Base-by-base conservation (phyloP, 2,329 filamentous ascomycete species). In the Helotiales sp. region DNA sequence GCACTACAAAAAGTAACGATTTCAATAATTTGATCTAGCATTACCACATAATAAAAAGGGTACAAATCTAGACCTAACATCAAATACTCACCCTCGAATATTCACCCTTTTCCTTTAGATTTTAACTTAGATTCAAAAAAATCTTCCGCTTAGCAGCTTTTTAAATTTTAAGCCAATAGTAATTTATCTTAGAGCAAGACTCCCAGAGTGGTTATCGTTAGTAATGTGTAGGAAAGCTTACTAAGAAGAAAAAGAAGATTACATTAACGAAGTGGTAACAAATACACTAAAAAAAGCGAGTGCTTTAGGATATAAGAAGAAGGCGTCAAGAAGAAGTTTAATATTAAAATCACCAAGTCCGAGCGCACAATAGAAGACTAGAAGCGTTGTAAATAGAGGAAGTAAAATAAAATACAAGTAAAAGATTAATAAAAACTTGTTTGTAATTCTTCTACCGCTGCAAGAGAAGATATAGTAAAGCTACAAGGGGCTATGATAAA, bases 131-230 rank as follows among this genome's bases (percentile, higher is more conserved):
- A 49, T 10, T 43, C 15, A 40, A 15, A 24, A 62, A 55, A 55
- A 43, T 30, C 28, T 10, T 26, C 49, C 37, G 30, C 61, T 61
- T 49, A 61, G 64, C 55, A 57, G 63, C 26, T 61, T 43, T 54
- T 63, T 49, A 47, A n/a, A 58, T 22, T 26, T 22, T 10, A 26
- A 30, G 26, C 43, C 26, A 26, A 58, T 34, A 32, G 8, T 26
- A 8, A 63, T 70, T 20, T 30, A 70, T 58, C 49, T 32, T 22
- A 66, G 69, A 30, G 34, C 47, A 15, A 66, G 66, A 43, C 63
- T 70, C 4, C 34, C 64, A 22, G 69, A 70, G 28, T 63, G 43
- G 30, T 70, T 66, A 45, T 6, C 34, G 17, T 40, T 70, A 34
- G 66, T 70, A 34, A 40, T 70, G 22, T 52, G 43, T 32, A 67